phyloP scores from a whole-genome alignment of 768 basidiomycete genomes.

The Kwoniella sp. region DNA sequence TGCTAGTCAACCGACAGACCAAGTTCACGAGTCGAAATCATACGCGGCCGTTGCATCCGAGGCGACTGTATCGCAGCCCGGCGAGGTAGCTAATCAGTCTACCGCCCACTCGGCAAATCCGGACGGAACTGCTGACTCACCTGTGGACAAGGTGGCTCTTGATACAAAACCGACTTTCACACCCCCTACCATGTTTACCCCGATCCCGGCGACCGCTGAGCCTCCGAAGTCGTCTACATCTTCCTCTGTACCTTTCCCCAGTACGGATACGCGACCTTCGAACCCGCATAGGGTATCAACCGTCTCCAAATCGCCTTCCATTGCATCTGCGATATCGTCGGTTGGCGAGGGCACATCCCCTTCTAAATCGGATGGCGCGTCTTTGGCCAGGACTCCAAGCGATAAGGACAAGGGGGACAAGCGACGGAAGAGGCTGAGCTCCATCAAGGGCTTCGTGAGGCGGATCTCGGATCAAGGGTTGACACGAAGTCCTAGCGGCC shows the following conservation, averaged over 20 bases:
- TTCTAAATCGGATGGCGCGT: background rate
- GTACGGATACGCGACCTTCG: slow-evolving; percentile 2
- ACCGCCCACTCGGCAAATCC: background rate
- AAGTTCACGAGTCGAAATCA: background rate
- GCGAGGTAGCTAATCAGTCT: background rate
- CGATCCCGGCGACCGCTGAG: slow-evolving; percentile 4
- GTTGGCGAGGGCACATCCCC: slow-evolving; percentile 5
- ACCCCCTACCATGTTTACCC: too few species aligned
- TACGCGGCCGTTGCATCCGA: background rate
- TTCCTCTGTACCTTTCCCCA: slow-evolving; percentile 14
- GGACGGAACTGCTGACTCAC: background rate
- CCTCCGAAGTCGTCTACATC: slow-evolving; percentile 1
- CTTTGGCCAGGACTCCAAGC: background rate
- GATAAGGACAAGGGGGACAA: slow-evolving; percentile 27
- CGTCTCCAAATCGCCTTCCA: slow-evolving; percentile 10
- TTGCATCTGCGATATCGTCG: slow-evolving; percentile 14
- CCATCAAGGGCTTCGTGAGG: slow-evolving; percentile 42
- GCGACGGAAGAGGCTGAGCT: slow-evolving; percentile 32
- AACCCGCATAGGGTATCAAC: slow-evolving; percentile 12
- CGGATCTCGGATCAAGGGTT: slow-evolving; percentile 41
- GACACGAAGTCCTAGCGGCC: slow-evolving; percentile 5
- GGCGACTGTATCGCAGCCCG: background rate
- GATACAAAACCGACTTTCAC: background rate
- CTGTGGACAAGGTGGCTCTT: background rate
- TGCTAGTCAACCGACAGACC: background rate